Evolutionary conservation across 345 rosid species (phyloP), one percentile per base, ranked within the genome.

Genomic region (Arabis hirsuta): DNA sequence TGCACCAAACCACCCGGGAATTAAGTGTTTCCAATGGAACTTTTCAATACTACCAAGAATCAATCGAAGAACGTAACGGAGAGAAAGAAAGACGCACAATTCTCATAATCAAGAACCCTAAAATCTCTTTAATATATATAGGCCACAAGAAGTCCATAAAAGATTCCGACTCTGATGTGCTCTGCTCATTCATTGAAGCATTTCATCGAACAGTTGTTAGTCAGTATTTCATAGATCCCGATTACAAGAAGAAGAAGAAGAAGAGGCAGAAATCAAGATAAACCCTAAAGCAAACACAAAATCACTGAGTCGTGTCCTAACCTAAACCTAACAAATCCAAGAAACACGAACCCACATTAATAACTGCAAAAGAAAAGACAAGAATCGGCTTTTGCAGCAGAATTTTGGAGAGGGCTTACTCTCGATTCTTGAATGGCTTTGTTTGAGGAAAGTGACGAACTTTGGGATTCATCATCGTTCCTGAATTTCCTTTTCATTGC

Each of bases 401-500:
- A 12, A 39, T 38, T 43, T 36, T 2, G 19, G 24, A 22, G 24
- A 22, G 24, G 26, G 5, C 58, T 66, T 67, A 67, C 71, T 41
- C 3, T 66, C 6, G 71, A 24, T 66, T 66, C 71, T 66, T 53
- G 60, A n/a, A 2, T 26, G 4, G 3, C 38, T 53, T 41, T 52
- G 41, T 26, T 4, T 41, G 51, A 24, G 6, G 51, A 52, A 66
- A 52, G 71, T 14, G 19, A 53, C 27, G 41, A 67, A 9, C 71
- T 66, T 66, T 24, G 4, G 50, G 47, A 22, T 52, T 26, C 2
- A 9, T 67, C 32, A 41, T 39, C 0, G 26, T 52, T 66, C 12
- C 67, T 36, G 42, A 29, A 9, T 62, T n/a, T 46, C 36, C 47
- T 50, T 50, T 50, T 5, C 69, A 65, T 63, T 34, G 6, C 4